Base-by-base conservation (phyloP, 2,329 filamentous ascomycete species). In the Alternaria infectoria region DNA sequence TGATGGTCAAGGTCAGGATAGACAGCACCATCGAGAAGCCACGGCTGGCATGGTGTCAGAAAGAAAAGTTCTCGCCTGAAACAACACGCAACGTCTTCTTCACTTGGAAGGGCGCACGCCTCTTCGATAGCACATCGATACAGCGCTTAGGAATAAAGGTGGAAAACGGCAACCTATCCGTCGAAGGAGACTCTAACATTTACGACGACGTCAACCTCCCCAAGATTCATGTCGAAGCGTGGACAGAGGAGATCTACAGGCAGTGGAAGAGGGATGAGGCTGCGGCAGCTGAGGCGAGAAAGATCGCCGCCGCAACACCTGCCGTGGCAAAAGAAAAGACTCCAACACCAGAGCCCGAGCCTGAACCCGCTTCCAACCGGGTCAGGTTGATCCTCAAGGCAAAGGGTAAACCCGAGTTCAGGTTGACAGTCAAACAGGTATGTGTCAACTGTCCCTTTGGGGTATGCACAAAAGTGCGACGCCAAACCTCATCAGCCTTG, bases 211-310 rank as follows among this genome's bases (percentile, higher is more conserved):
- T 84, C 5, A 72, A 74, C 19, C 46, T 71, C 12, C 80, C 84
- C 8, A 86, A 86, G 57, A 86, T 97, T n/a, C 86, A 91, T 68
- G 85, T 97, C 66, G 90, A 94, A 77, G 91, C 91, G 7, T 93
- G 92, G 86, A 95, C 91, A 0, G 83, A 88, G 8, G 88, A 91
- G 11, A 79, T 87, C 2, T 90, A 88, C 47, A 79, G 79, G 61
- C 82, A 86, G 72, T 81, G 85, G 64, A 86, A 88, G 69, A 80
- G 69, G 50, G 66, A 73, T 51, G 58, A 70, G 12, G 72, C 70
- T 15, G 73, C 70, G 17, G 73, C 74, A 51, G 76, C 70, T 13
- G 68, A 68, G 15, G 73, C 70, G 9, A 69, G 58, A 57, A 70
- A 68, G 28, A 82, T 83, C 61, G 82, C 83, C 13, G 80, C 77